phyloP scores from a whole-genome alignment of 2,329 filamentous ascomycete genomes.

The Cytospora mali region DNA sequence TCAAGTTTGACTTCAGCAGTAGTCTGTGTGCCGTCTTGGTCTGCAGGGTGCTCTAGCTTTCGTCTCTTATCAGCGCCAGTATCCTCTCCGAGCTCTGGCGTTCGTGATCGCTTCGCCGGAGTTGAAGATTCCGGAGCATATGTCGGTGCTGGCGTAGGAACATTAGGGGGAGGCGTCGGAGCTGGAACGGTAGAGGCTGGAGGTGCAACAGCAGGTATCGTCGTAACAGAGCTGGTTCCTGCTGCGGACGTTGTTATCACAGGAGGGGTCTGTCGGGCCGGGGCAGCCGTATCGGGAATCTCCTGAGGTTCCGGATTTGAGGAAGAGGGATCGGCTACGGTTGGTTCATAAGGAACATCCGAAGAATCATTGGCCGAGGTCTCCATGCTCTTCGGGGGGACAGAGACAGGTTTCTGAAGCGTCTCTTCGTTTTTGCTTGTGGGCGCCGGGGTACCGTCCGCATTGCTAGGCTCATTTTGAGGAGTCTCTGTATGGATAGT shows the following conservation, averaged over 20 bases:
- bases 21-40: neutral
- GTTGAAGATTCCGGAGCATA: constrained; percentile 1
- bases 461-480: constrained; percentile 9
- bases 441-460: neutral
- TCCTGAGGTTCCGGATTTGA: neutral
- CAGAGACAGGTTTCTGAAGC: neutral
- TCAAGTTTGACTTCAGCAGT: constrained; percentile 11
- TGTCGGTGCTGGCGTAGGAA: constrained; percentile 5
- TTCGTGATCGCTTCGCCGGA: constrained; percentile 25
- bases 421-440: constrained; percentile 15
- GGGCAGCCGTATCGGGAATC: neutral
- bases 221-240: neutral
- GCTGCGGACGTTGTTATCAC: constrained; percentile 9
- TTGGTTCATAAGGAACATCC: neutral
- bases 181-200: constrained; percentile 1
- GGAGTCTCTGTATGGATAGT: constrained; percentile 9
- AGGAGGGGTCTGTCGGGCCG: neutral
- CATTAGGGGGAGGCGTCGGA: neutral
- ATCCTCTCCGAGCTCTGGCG: constrained; percentile 22
- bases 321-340: neutral
- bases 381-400: neutral
- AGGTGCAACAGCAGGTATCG: constrained; percentile 14
- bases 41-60: constrained; percentile 23
- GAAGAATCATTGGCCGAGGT: neutral
- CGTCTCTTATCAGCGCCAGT: constrained; percentile 23